Evolutionary conservation across 129 eudicot species (phyloP), one percentile per base, ranked within the genome.

Genomic region (Ambrosia artemisiifolia): DNA sequence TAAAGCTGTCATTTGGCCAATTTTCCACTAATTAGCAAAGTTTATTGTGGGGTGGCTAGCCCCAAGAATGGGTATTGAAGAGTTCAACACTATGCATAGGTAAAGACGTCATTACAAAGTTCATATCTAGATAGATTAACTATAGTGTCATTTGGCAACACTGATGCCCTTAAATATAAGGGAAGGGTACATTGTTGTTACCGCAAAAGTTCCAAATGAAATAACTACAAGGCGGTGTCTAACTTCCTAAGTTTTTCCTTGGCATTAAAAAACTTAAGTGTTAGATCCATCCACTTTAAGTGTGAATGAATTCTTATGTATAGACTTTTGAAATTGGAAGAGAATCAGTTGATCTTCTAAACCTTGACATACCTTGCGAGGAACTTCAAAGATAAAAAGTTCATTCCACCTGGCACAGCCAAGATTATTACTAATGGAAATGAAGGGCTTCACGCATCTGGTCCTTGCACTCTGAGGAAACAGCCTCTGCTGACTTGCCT

Each of bases 391-490:
- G 55, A 95, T 84, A 77, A 95, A 95, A 65, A 95, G 97, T 70
- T 95, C 99, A 78, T 91, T 85, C 99, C 99, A 95, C 30, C 51
- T 84, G 47, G 99, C 97, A 72, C 73, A 75, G 60, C 96, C 99
- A 44, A 80, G 50, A 81, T 76, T 86, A 81, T 76, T 71, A 55
- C 55, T 50, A 72, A 63, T 77, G 55, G 65, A 48, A 65, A 80
- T 63, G 33, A 59, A 73, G 11, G 99, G 97, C 81, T 77, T 85
- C 73, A 90, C 88, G 67, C 99, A 95, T 83, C 85, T 88, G 64
- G 99, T 95, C 77, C 99, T 86, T 28, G 99, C 97, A 81, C 99
- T 95, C 83, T 95, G 97, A 67, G 99, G 99, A 77, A 93, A 93
- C 71, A 95, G 84, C 82, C 85, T 90, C 66, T 86, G 99, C 63